Conservation (phyloP, 345 rosid genomes). For the Garcia nutans region DNA sequence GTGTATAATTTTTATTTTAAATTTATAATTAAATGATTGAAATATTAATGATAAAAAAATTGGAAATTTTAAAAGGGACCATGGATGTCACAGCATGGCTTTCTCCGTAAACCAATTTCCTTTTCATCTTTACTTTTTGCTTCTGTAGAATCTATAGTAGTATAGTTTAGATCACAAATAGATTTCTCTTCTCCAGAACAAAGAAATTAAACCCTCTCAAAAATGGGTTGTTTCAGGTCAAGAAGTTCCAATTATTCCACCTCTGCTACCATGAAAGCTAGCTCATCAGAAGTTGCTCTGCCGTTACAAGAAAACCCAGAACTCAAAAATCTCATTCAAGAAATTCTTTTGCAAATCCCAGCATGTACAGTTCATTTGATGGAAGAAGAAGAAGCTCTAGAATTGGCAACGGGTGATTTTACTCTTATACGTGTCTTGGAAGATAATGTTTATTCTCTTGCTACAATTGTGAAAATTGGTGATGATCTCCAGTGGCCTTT, state of each 20-base stretch:
- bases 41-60: no score
- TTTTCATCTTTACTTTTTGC: slow-evolving; percentile 1
- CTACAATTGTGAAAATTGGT: slow-evolving; percentile 68
- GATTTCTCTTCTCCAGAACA: neutral
- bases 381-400: slow-evolving; percentile 75
- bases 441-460: slow-evolving; percentile 46
- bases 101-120: neutral
- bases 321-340: slow-evolving; percentile 38
- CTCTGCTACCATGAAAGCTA: slow-evolving; percentile 21
- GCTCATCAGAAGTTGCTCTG: slow-evolving; percentile 2
- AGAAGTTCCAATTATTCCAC: slow-evolving; percentile 23
- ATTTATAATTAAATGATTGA: no score
- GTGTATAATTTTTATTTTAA: no score
- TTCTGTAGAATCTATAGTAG: neutral
- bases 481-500: slow-evolving; percentile 79
- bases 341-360: slow-evolving; percentile 58
- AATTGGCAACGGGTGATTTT: slow-evolving; percentile 68
- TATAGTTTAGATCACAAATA: neutral
- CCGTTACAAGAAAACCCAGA: slow-evolving; percentile 26
- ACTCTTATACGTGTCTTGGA: slow-evolving; percentile 51
- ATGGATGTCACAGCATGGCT: no score
- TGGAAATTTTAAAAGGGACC: no score
- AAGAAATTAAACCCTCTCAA: neutral
- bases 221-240: slow-evolving; percentile 54
- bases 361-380: slow-evolving; percentile 68